Evolutionary conservation across 2,329 filamentous ascomycete genomes (phyloP).

Genomic region (Fusarium praegraminearum): DNA sequence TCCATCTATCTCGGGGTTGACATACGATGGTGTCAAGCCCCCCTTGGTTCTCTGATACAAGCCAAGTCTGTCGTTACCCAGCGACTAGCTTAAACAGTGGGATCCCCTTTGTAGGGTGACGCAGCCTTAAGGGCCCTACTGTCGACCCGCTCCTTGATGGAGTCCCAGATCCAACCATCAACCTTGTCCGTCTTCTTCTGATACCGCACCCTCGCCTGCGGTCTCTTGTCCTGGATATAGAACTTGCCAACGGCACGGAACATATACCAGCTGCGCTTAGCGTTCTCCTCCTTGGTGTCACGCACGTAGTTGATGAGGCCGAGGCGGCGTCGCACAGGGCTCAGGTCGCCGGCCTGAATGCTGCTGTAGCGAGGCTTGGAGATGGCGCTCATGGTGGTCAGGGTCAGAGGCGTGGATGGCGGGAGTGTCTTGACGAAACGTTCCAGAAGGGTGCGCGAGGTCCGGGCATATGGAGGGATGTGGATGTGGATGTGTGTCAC

Average conservation of each 20-base stretch:
- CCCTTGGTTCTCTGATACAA: background rate
- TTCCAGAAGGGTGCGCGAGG: slow-evolving; percentile 67
- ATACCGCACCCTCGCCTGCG: slow-evolving; percentile 39
- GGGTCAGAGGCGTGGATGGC: slow-evolving; percentile 59
- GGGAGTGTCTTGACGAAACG: slow-evolving; percentile 64
- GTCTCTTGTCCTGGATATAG: slow-evolving; percentile 52
- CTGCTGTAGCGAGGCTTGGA: slow-evolving; percentile 65
- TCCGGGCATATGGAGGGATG: slow-evolving; percentile 73
- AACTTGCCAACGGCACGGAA: slow-evolving; percentile 56
- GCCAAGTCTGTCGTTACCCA: background rate
- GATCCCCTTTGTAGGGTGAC: slow-evolving; percentile 15
- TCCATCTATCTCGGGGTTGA: background rate
- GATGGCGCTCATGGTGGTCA: slow-evolving; percentile 68
- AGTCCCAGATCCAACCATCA: slow-evolving; percentile 58
- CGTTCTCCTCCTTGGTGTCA: slow-evolving; percentile 52
- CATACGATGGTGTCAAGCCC: background rate
- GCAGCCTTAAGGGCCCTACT: slow-evolving; percentile 33
- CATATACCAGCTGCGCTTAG: slow-evolving; percentile 55
- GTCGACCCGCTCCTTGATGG: slow-evolving; percentile 51
- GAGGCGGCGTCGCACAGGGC: slow-evolving; percentile 49
- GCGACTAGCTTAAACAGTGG: slow-evolving; percentile 2
- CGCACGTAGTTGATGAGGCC: slow-evolving; percentile 59
- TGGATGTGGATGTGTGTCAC: slow-evolving; percentile 78
- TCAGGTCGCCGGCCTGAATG: slow-evolving; percentile 55
- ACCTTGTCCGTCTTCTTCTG: slow-evolving; percentile 50